phyloP scores from a whole-genome alignment of 192 early-diverging fungal genomes.

The Linnemannia hyalina region DNA sequence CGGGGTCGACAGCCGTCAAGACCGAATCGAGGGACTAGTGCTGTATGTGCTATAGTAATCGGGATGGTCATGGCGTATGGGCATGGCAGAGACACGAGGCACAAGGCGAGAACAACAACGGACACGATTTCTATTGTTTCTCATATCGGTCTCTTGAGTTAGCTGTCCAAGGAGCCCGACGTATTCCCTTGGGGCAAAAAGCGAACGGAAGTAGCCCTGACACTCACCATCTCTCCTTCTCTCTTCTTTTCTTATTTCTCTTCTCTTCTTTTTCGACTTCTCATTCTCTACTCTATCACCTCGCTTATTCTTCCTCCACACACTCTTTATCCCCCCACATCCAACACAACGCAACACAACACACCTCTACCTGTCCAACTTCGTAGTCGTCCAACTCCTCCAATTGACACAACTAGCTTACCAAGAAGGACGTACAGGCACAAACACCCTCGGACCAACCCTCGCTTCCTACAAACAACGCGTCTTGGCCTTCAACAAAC shows the following conservation, averaged over 20 bases:
- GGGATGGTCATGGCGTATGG: background rate
- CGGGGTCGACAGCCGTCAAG: background rate
- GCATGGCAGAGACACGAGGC: background rate
- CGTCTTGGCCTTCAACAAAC: background rate
- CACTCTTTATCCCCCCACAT: background rate
- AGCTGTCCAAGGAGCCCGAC: background rate
- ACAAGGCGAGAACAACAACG: too few species aligned
- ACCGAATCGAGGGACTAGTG: background rate
- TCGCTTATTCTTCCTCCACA: background rate
- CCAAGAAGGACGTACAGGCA: background rate
- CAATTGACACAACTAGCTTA: background rate
- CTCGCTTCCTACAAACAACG: background rate
- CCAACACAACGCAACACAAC: too few species aligned
- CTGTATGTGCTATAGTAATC: background rate
- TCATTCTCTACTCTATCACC: background rate
- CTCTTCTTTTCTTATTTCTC: background rate
- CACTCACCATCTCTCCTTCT: background rate
- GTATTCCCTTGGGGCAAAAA: background rate
- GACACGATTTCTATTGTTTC: too few species aligned
- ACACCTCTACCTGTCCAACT: background rate
- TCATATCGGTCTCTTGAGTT: conserved; percentile 1
- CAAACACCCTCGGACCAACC: background rate
- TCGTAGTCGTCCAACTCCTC: background rate
- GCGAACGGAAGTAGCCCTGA: background rate
- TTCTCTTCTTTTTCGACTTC: background rate